Base-by-base conservation (phyloP, 768 basidiomycete genomes). In the Tremella fuciformis region DNA sequence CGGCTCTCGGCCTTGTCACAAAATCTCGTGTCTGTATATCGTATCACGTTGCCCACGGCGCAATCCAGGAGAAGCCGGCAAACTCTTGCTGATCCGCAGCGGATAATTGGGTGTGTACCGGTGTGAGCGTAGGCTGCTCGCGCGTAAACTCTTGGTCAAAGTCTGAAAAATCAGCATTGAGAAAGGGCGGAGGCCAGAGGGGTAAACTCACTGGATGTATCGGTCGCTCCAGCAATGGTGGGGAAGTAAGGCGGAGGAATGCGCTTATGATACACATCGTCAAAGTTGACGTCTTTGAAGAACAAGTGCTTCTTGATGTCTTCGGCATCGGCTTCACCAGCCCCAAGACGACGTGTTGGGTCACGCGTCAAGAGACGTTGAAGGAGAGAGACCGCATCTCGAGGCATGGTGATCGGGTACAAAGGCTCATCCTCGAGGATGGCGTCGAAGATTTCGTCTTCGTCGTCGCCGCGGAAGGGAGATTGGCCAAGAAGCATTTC, bases 401-500 rank as follows among this genome's bases (percentile, higher is more conserved):
- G 83, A 8, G 93, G 96, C 96, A 99, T 99, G 6, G 96, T 97
- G 66, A 99, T 98, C 1, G 96, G 96, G 78, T 98, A 99, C 60
- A 99, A 76, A 24, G 93, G 94, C 76, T 98, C 96, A 72, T 99
- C 96, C 77, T 98, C 96, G 29, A 99, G 79, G 67, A 99, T 98
- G 40, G 96, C 96, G 77, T 99, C 96, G 76, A 98, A 99, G 59
- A 99, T 98, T 81, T 99, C 96, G 73, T 99, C 96, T 77, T 98
- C 96, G 66, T 98, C 96, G 69, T 99, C 96, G 57, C 96, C 96
- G 46, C 93, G 87, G 87, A 99, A 99, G 2, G 96, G 96, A 3
- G 96, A 98, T 79, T 98, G 96, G 47, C 96, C 96, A 22, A 98
- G 82, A 54, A 99, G 79, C 96, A 99, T 99, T 79, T 99, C 96